A percentile compares a stretch with the other conserved stretches of the same genome.
Evolutionary conservation across 2,329 filamentous ascomycete genomes (phyloP).

Genomic region (Ascochyta clinopodiicola): DNA sequence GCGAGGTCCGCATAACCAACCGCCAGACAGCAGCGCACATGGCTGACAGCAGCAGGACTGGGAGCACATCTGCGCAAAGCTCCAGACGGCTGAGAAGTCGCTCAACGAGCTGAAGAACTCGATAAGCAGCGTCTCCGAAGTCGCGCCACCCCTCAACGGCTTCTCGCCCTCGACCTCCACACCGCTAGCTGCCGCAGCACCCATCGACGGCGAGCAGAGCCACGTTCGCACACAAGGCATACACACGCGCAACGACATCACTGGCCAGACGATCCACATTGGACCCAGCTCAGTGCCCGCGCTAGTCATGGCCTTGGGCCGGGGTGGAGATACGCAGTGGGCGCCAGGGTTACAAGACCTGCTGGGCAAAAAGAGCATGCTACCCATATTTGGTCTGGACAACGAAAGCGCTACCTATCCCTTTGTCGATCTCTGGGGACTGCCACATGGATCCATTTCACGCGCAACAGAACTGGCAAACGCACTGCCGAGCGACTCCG

Average conservation of each 20-base stretch:
- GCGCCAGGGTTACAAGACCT: constrained; percentile 62
- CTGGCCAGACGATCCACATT: constrained; percentile 66
- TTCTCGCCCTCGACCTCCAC: constrained; percentile 43
- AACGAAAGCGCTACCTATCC: constrained; percentile 70
- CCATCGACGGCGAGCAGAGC: constrained; percentile 46
- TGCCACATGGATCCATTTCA: constrained; percentile 64
- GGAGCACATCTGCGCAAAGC: constrained; percentile 56
- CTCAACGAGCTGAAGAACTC: constrained; percentile 53
- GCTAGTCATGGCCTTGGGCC: constrained; percentile 60
- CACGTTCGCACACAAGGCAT: constrained; percentile 62
- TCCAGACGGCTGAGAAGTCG: constrained; percentile 56
- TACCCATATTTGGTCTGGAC: constrained; percentile 68
- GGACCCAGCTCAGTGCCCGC: constrained; percentile 68
- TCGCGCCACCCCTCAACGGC: constrained; percentile 41
- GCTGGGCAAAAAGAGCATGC: constrained; percentile 64
- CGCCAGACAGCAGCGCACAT: not conserved
- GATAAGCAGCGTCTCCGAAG: constrained; percentile 47
- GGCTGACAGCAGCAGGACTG: constrained; percentile 50
- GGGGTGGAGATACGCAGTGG: constrained; percentile 54
- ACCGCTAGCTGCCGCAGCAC: constrained; percentile 42
- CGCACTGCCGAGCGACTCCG: constrained; percentile 63
- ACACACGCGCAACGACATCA: constrained; percentile 65
- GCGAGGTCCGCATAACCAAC: constrained; percentile 38
- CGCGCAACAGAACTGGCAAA: constrained; percentile 65
- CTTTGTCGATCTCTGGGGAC: constrained; percentile 68